A percentile compares a stretch with the other conserved stretches of the same genome.
phyloP scores from a whole-genome alignment of 352 stramenopile genomes.

The Phytophthora ohioensis region DNA sequence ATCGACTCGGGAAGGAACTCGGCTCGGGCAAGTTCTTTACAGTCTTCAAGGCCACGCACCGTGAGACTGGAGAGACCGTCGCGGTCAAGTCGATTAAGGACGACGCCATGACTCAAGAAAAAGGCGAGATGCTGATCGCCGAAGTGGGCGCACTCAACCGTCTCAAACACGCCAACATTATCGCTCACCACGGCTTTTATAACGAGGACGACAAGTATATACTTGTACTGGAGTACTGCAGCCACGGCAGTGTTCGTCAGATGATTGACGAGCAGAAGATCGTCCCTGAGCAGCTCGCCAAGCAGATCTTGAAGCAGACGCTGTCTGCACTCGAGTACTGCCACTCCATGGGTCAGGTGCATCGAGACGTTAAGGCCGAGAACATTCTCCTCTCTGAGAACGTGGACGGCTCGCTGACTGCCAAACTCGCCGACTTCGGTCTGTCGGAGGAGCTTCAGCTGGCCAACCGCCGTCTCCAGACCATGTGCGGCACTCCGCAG shows the following conservation, averaged over 20 bases:
- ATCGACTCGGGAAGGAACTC: constrained; percentile 65
- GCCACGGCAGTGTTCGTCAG: constrained; percentile 83
- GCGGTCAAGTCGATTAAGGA: constrained; percentile 79
- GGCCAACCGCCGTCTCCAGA: constrained; percentile 86
- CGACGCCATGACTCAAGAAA: constrained; percentile 54
- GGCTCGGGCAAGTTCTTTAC: constrained; percentile 69
- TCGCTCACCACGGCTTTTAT: constrained; percentile 85
- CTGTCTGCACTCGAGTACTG: constrained; percentile 86
- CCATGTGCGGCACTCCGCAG: constrained; percentile 95
- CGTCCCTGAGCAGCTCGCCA: constrained; percentile 73
- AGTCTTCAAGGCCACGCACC: constrained; percentile 61
- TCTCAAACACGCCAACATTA: constrained; percentile 85
- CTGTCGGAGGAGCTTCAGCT: constrained; percentile 92
- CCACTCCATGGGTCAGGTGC: constrained; percentile 91
- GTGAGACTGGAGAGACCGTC: constrained; percentile 48
- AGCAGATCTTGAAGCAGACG: constrained; percentile 80
- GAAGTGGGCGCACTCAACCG: constrained; percentile 76
- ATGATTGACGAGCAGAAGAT: constrained; percentile 68
- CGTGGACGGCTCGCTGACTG: constrained; percentile 74
- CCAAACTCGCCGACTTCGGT: constrained; percentile 94
- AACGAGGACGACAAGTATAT: constrained; percentile 79
- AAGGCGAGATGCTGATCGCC: constrained; percentile 69
- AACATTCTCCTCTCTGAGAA: constrained; percentile 87
- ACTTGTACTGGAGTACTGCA: constrained; percentile 90
- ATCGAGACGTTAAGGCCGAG: constrained; percentile 88